Percentiles rank a stretch among this genome's conserved stretches.
Conservation (phyloP, 805 yeast genomes). For the Zygosaccharomyces lentus region DNA sequence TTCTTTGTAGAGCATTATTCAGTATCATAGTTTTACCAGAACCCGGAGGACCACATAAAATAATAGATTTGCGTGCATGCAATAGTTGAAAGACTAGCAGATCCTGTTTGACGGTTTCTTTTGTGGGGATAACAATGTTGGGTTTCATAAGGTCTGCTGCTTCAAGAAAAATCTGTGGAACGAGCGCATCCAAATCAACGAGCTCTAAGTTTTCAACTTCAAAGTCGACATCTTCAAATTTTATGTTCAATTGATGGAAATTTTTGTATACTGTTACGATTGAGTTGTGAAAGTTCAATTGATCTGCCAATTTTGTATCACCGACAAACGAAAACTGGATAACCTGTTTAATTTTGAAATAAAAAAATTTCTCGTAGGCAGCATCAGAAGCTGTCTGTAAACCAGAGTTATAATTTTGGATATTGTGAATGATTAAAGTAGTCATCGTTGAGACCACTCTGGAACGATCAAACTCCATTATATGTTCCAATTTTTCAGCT, state of each 20-base stretch:
- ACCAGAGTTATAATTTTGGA: neutral
- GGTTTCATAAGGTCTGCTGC: constrained; percentile 58
- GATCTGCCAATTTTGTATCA: constrained; percentile 32
- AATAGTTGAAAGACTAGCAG: constrained; percentile 52
- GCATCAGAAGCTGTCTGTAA: neutral
- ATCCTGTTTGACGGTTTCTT: constrained; percentile 71
- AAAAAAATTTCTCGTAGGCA: neutral
- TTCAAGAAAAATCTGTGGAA: constrained; percentile 46
- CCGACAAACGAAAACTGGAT: constrained; percentile 38
- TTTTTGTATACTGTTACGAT: neutral
- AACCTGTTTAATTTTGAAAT: constrained; percentile 7
- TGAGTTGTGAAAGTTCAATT: constrained; percentile 27
- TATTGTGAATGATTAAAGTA: neutral
- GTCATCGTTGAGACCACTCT: neutral
- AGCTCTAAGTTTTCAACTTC: constrained; percentile 13
- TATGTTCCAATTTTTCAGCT: constrained; percentile 4
- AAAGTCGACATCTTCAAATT: constrained; percentile 48
- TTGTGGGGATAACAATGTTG: constrained; percentile 67
- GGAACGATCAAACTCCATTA: constrained; percentile 7
- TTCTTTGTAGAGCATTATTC: constrained; percentile 57
- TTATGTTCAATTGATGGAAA: constrained; percentile 25
- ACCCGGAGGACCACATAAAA: constrained; percentile 95
- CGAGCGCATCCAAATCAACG: constrained; percentile 34
- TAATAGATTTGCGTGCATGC: constrained; percentile 51
- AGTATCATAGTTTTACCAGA: constrained; percentile 95